These are phyloP conservation scores for Plasmopara muralis DNA, from an alignment of 352 stramenopile genomes.

Conservation along the genomic window DNA sequence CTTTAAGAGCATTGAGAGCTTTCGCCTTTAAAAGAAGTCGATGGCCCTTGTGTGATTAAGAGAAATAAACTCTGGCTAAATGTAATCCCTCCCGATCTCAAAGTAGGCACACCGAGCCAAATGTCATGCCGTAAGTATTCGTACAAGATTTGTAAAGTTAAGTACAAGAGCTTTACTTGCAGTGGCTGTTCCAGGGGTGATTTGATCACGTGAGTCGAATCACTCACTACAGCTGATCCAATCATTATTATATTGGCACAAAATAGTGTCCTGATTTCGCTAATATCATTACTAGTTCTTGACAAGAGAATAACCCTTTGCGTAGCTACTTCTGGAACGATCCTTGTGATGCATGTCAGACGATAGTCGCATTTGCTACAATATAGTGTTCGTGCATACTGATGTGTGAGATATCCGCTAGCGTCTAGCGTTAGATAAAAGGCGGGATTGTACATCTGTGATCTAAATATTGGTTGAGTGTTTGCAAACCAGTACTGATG, in stretches of 20 bases:
- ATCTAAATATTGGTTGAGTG: slow-evolving; percentile 7
- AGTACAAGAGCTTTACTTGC: no score
- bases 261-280: no score
- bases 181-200: no score
- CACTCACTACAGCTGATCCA: no score
- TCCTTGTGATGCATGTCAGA: slow-evolving; percentile 2
- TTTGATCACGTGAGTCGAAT: no score
- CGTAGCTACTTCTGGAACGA: slow-evolving; percentile 1
- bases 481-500: slow-evolving; percentile 1
- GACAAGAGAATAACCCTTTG: no score
- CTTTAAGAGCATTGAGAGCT: slow-evolving; percentile 1
- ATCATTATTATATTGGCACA: no score
- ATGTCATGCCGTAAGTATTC: slow-evolving; percentile 1
- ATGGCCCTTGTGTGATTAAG: neutral
- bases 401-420: no score
- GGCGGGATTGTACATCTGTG: slow-evolving; percentile 6
- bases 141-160: neutral
- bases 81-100: neutral
- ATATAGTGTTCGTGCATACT: no score
- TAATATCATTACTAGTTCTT: no score
- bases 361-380: slow-evolving; percentile 6
- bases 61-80: neutral
- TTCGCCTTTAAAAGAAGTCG: neutral
- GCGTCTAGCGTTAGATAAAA: slow-evolving; percentile 8
- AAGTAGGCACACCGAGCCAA: neutral